Conservation (phyloP, 768 basidiomycete genomes). For the Ramaria rubella region DNA sequence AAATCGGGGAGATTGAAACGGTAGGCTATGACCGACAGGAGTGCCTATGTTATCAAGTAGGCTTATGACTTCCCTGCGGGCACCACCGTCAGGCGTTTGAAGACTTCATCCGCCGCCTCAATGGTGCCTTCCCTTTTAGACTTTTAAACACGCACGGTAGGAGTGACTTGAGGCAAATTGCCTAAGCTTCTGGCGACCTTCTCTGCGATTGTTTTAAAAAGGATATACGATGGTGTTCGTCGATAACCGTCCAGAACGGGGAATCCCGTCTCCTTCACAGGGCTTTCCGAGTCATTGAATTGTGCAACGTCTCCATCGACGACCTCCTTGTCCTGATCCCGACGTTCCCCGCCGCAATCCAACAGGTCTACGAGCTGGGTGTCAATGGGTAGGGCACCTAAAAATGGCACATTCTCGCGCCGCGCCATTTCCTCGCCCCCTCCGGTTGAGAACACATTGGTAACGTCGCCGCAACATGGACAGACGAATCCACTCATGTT, state of each 20-base stretch:
- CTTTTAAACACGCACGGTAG: no score
- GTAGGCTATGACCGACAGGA: no score
- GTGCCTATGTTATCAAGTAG: no score
- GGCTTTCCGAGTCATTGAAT: conserved; percentile 8
- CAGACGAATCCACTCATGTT: conserved; percentile 99
- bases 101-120: no score
- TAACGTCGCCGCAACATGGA: conserved; percentile 93
- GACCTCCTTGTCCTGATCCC: conserved; percentile 17
- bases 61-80: no score
- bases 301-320: conserved; percentile 14
- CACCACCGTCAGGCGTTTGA: no score
- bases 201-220: conserved; percentile 58
- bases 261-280: conserved; percentile 31
- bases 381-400: conserved; percentile 91
- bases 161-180: no score
- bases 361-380: conserved; percentile 81
- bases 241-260: conserved; percentile 55
- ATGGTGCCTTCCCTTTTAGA: no score
- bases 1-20: no score
- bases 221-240: conserved; percentile 58
- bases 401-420: conserved; percentile 63
- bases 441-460: conserved; percentile 90
- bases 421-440: conserved; percentile 87
- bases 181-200: conserved; percentile 31
- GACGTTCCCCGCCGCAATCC: conserved; percentile 54